A percentile compares a stretch with the other conserved stretches of the same genome.
These are phyloP conservation scores for Herpetomonas muscarum DNA, from an alignment of 208 protist species.

Conservation along the genomic window DNA sequence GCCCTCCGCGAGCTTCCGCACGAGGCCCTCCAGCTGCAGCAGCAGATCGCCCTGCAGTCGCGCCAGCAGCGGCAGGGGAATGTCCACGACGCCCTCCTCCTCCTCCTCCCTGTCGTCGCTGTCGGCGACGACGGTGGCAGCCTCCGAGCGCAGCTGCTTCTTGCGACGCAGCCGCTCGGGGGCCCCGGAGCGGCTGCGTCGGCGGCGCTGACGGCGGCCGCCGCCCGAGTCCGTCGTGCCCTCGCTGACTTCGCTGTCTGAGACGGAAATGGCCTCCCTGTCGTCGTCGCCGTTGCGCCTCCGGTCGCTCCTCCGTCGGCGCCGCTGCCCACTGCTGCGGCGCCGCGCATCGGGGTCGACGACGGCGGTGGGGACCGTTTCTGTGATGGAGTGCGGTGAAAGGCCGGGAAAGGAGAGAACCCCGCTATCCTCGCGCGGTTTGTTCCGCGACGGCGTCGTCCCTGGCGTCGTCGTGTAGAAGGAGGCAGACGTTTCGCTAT, in stretches of 20 bases:
- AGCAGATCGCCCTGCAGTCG: conserved; percentile 49
- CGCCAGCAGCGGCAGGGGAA: conserved; percentile 34
- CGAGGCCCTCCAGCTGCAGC: conserved; percentile 59
- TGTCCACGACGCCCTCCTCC: too few relatives aligned
- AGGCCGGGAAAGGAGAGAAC: neutral
- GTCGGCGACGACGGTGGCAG: too few relatives aligned
- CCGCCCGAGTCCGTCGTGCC: too few relatives aligned
- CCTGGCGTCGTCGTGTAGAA: conserved; percentile 10
- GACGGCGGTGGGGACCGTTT: neutral
- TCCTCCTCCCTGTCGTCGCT: too few relatives aligned
- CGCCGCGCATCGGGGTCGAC: neutral
- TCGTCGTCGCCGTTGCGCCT: conserved; percentile 4
- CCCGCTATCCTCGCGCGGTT: too few relatives aligned
- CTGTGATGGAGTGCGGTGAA: neutral
- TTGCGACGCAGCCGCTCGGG: too few relatives aligned
- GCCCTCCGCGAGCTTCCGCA: conserved; percentile 67
- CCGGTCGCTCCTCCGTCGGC: neutral
- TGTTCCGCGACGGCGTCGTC: neutral
- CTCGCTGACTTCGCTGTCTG: neutral
- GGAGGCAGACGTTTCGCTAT: conserved; percentile 16
- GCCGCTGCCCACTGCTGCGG: neutral
- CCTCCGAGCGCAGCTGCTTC: too few relatives aligned
- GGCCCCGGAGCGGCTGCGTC: too few relatives aligned
- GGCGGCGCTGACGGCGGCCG: too few relatives aligned
- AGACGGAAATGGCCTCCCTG: neutral